Conservation (phyloP, 176 grass and related monocot genomes). For the Oryza coarctata region DNA sequence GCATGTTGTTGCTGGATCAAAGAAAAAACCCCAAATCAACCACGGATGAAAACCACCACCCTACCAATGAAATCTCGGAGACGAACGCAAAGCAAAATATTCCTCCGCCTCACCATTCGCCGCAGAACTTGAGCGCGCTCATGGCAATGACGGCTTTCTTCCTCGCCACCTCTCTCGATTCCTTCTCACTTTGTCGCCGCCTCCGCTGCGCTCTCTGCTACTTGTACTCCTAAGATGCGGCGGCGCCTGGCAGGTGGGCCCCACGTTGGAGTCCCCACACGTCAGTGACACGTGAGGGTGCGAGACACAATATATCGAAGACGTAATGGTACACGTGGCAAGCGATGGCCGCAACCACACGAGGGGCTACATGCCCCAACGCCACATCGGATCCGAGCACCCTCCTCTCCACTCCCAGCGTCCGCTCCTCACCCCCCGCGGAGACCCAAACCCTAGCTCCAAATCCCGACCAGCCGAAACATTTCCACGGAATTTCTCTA, state of each 20-base stretch:
- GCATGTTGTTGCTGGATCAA: constrained; percentile 73
- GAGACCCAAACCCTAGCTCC: constrained; percentile 51
- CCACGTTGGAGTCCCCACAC: fast-evolving
- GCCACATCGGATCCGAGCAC: constrained; percentile 46
- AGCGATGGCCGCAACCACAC: not conserved
- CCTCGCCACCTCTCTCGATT: not conserved
- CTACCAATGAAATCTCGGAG: not conserved
- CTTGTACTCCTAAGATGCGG: not conserved
- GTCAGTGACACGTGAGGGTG: not conserved
- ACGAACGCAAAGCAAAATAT: not conserved
- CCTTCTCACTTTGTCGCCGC: not conserved
- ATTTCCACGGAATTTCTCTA: constrained; percentile 24
- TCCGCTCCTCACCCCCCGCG: constrained; percentile 18
- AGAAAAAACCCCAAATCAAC: not conserved
- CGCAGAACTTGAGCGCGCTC: constrained; percentile 71
- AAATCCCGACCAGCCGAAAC: constrained; percentile 12
- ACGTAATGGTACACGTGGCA: constrained; percentile 27
- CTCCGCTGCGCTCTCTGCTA: not conserved
- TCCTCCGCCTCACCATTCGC: constrained; percentile 51
- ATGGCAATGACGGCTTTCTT: constrained; percentile 28
- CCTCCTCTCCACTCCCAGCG: not conserved
- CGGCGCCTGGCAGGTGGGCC: not conserved
- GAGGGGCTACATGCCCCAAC: not conserved
- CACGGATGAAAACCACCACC: not conserved
- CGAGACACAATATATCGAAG: not conserved